Conservation (phyloP, 1,284 basidiomycete species). For the Leccinum griseonigrum region DNA sequence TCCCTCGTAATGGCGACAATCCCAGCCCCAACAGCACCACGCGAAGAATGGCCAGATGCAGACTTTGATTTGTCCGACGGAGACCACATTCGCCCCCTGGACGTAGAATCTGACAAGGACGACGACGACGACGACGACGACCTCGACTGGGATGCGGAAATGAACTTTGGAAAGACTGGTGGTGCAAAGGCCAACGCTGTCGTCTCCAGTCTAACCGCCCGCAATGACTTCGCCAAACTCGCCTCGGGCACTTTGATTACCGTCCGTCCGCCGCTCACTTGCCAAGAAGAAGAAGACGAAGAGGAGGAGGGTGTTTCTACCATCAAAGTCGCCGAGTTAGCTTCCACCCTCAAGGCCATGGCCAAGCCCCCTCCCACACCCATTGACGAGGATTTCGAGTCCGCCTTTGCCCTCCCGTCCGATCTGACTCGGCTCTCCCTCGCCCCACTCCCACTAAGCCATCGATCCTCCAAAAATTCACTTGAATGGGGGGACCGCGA, state of each 20-base stretch:
- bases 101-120: constrained; percentile 59
- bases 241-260: constrained; percentile 44
- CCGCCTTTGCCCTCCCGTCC: constrained; percentile 72
- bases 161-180: constrained; percentile 61
- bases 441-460: constrained; percentile 65
- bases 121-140: constrained; percentile 45
- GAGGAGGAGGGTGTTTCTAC: constrained; percentile 77
- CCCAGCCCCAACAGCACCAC: constrained; percentile 54
- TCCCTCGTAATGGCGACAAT: constrained; percentile 39
- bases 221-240: constrained; percentile 28
- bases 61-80: constrained; percentile 81
- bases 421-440: constrained; percentile 77
- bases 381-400: constrained; percentile 71
- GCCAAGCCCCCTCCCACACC: constrained; percentile 34
- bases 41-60: constrained; percentile 80
- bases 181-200: constrained; percentile 47
- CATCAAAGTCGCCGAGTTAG: constrained; percentile 65
- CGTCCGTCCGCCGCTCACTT: constrained; percentile 59
- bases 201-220: constrained; percentile 37
- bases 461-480: constrained; percentile 74
- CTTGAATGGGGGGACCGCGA: constrained; percentile 83
- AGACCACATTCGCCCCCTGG: constrained; percentile 55
- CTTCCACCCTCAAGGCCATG: constrained; percentile 34
- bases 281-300: constrained; percentile 53
- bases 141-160: constrained; percentile 75